phyloP scores from a whole-genome alignment of 768 basidiomycete genomes.

The Chalciporus piperatus region DNA sequence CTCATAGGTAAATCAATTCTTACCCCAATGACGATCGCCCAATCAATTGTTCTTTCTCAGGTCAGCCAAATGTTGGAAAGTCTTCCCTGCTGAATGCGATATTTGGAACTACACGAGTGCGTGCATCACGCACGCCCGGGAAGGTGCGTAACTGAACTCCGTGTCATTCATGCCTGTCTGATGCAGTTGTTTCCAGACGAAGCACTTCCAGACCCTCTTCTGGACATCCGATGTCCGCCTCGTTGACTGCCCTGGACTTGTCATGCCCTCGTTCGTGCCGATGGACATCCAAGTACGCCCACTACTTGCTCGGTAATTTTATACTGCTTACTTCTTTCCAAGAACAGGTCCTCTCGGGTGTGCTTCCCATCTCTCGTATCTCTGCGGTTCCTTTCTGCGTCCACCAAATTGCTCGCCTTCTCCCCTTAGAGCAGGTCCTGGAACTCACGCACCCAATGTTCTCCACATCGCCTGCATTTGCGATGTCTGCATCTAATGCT shows the following conservation, averaged over 20 bases:
- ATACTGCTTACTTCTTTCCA: not conserved
- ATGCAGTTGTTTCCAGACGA: conserved; percentile 53
- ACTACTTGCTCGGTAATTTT: not conserved
- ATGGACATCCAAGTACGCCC: conserved; percentile 74
- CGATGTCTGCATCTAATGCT: not conserved
- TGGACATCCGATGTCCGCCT: conserved; percentile 84
- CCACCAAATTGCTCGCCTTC: conserved; percentile 58
- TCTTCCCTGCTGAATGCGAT: conserved; percentile 90
- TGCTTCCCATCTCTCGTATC: conserved; percentile 78
- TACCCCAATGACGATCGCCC: not conserved
- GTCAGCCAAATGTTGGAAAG: conserved; percentile 96
- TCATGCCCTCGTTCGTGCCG: conserved; percentile 80
- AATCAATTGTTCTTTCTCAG: conserved; percentile 32
- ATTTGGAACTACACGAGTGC: conserved; percentile 74
- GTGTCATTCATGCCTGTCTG: not conserved
- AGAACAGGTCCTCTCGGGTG: conserved; percentile 60
- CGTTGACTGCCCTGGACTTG: conserved; percentile 94
- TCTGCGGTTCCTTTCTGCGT: conserved; percentile 84
- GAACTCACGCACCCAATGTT: conserved; percentile 51
- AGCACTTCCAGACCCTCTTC: conserved; percentile 93
- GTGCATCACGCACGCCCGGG: conserved; percentile 82
- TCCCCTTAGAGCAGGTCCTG: conserved; percentile 78
- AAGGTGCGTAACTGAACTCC: conserved; percentile 47
- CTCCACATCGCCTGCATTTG: conserved; percentile 11
- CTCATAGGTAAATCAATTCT: conserved; percentile 54